These are phyloP conservation scores for Aspergillus sp. DNA, from an alignment of 2,329 filamentous ascomycete species.

Conservation along the genomic window DNA sequence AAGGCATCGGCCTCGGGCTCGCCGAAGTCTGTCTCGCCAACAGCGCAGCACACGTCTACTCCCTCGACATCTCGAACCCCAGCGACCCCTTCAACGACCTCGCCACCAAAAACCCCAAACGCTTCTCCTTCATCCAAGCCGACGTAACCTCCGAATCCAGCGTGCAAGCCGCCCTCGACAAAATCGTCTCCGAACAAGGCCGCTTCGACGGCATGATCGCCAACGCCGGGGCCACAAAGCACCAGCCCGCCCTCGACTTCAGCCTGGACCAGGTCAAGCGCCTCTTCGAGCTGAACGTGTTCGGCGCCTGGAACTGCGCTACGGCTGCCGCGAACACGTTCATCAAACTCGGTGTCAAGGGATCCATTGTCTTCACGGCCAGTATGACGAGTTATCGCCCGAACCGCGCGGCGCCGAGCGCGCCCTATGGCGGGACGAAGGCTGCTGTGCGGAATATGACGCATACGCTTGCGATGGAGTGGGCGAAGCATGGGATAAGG, in stretches of 20 bases:
- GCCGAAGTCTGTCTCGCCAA: background rate
- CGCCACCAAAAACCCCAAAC: background rate
- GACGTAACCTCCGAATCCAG: slow-evolving; percentile 1
- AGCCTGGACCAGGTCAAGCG: slow-evolving; percentile 36
- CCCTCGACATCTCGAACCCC: background rate
- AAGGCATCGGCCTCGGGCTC: background rate
- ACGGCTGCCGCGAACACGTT: slow-evolving; percentile 30
- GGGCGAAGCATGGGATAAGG: slow-evolving; percentile 39
- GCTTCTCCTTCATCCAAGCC: slow-evolving; percentile 1
- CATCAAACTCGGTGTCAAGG: slow-evolving; percentile 40
- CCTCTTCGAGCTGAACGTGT: slow-evolving; percentile 44
- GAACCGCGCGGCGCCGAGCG: slow-evolving; percentile 44
- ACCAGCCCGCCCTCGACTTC: slow-evolving; percentile 46
- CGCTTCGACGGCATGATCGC: background rate
- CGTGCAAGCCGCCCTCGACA: background rate
- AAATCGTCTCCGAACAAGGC: background rate
- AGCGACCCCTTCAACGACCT: background rate
- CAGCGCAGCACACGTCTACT: background rate
- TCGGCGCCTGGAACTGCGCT: slow-evolving; percentile 28
- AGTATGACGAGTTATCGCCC: slow-evolving; percentile 50
- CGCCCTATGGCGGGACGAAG: slow-evolving; percentile 47
- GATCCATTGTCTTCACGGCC: slow-evolving; percentile 45
- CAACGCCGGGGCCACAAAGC: slow-evolving; percentile 29
- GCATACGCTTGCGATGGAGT: slow-evolving; percentile 45
- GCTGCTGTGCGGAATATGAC: slow-evolving; percentile 36